Percentiles rank a stretch among this genome's conserved stretches.
These are phyloP conservation scores for Populus davidiana DNA, from an alignment of 345 rosid genomes.

Conservation along the genomic window DNA sequence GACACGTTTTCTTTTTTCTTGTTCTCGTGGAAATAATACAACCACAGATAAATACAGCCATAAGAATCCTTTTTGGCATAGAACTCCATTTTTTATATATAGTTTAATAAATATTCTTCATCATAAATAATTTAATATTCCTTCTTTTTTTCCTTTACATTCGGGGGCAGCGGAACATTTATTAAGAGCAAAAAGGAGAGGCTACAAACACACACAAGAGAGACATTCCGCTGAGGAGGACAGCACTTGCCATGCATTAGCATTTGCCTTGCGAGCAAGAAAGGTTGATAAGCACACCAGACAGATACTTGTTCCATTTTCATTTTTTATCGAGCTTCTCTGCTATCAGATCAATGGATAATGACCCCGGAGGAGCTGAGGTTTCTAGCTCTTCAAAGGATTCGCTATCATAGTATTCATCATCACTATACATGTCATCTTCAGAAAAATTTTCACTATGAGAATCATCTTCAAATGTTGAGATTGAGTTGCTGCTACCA, in stretches of 20 bases:
- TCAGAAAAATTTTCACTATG: slow-evolving; percentile 12
- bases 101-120: no score
- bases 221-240: not conserved
- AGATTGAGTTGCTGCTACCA: slow-evolving; percentile 15
- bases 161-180: not conserved
- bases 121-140: no score
- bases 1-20: no score
- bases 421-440: slow-evolving; percentile 32
- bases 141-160: not conserved
- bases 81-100: no score
- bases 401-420: slow-evolving; percentile 33
- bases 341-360: slow-evolving; percentile 61
- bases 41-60: no score
- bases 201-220: not conserved
- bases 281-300: not conserved
- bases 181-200: not conserved
- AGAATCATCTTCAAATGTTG: slow-evolving; percentile 30
- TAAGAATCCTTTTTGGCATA: no score
- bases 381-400: slow-evolving; percentile 39
- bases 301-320: not conserved
- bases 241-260: not conserved
- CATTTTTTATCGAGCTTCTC: slow-evolving; percentile 36
- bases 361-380: slow-evolving; percentile 46
- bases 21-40: no score
- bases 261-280: not conserved